Base-by-base conservation (phyloP, 2,329 filamentous ascomycete species). In the Colletotrichum coccodes region DNA sequence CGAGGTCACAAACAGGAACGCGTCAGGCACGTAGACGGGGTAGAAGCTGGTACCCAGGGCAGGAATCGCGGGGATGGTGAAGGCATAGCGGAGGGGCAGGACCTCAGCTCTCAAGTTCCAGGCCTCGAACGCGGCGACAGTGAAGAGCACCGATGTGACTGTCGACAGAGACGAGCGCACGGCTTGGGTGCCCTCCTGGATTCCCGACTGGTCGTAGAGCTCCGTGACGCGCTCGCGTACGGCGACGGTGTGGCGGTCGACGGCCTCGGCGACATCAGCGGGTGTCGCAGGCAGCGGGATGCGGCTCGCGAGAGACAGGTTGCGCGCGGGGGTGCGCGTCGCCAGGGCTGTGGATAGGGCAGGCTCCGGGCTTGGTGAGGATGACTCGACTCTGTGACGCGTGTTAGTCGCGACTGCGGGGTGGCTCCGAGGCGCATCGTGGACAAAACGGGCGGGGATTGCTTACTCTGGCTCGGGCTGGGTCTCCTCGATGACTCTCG, bases 281-380 rank as follows among this genome's bases (percentile, higher is more conserved):
- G 94, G 94, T 2, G 94, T 94, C 9, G 94, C 90, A 26, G 94
- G 94, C 59, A 97, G 85, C n/a, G 91, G 88, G 59, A 94, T 88
- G 75, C 89, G 90, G 70, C 84, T 79, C 68, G 88, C 86, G 58
- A 88, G 83, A 14, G 85, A 83, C 59, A 89, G 78, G 50, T 84
- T 84, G 73, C 86, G 87, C 28, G 80, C 82, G 18, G 86, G 84
- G 60, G 85, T 86, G 73, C 84, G 81, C 68, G 57, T 46, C 73
- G 83, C 75, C 70, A 86, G 74, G 72, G 87, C 81, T 60, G 82
- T 81, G 46, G 86, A 80, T 70, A 80, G 72, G 32, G 66, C 74
- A n/a, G 62, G 61, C 59, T 70, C 70, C 34, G 73, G 76, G 49
- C 78, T 78, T 38, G 56, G 57, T 30, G 49, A 50, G 21, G 54